Base-by-base conservation (phyloP, 2,329 filamentous ascomycete species). In the Pyrenochaeta sp. region DNA sequence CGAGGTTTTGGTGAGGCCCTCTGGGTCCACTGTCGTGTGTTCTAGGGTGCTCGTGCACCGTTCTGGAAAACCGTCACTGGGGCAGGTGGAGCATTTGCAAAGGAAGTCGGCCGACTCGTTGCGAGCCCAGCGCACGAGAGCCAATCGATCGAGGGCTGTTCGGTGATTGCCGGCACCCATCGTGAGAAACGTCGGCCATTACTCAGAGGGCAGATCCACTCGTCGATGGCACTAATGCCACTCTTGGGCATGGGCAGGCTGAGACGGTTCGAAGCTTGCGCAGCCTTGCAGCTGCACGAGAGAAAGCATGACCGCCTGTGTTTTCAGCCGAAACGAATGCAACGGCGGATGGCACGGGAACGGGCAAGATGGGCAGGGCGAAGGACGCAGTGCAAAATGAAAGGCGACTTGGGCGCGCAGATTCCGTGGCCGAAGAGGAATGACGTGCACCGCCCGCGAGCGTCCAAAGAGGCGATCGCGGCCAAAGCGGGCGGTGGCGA, bases 1-100 rank as follows among this genome's bases (percentile, higher is more conserved):
- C n/a, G n/a, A n/a, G n/a, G n/a, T n/a, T n/a, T n/a, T n/a, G n/a
- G n/a, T n/a, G n/a, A n/a, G n/a, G n/a, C n/a, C n/a, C n/a, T n/a
- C n/a, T n/a, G n/a, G n/a, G n/a, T n/a, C n/a, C n/a, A n/a, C n/a
- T n/a, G n/a, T n/a, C n/a, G n/a, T n/a, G n/a, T n/a, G n/a, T 39
- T 49, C 36, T 23, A 50, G 34, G 47, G 38, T 37, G 53, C 35
- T 53, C 48, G 57, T 55, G 53, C 48, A 49, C 26, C 31, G 34
- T 45, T 60, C 59, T 57, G 57, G 40, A 53, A 60, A 62, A 43
- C 42, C 38, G 47, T 39, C 46, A 26, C 11, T n/a, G 29, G 3
- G 23, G n/a, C n/a, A 44, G 19, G 41, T 55, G 23, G 20, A 43
- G 42, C 19, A 19, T 19, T 35, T n/a, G n/a, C n/a, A 24, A 17